Percentiles rank a stretch among this genome's conserved stretches.
phyloP scores from a whole-genome alignment of 179 eudicot species.

The Silene noctiflora region DNA sequence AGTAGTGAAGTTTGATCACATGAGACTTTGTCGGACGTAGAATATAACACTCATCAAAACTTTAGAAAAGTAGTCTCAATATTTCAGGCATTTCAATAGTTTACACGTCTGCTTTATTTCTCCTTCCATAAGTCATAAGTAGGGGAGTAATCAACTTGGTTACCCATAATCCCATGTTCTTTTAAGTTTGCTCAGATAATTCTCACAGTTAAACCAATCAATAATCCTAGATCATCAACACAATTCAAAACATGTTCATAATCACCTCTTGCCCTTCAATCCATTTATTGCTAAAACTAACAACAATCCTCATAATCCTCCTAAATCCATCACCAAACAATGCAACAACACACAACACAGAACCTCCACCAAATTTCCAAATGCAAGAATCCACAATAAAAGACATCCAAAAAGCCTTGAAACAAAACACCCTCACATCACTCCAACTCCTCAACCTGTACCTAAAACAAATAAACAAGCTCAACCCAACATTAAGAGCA shows the following conservation, averaged over 20 bases:
- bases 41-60: no score
- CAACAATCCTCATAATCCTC: neutral
- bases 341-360: no score
- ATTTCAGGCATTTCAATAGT: no score
- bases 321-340: neutral
- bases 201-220: neutral
- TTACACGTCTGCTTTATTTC: no score
- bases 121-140: no score
- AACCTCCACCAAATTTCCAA: constrained; percentile 19
- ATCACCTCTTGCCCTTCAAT: neutral
- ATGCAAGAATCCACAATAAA: constrained; percentile 45
- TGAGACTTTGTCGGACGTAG: no score
- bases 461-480: constrained; percentile 37
- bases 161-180: no score
- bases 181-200: no score
- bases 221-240: neutral
- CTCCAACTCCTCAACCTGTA: constrained; percentile 45
- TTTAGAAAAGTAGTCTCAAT: no score
- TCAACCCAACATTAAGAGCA: constrained; percentile 42
- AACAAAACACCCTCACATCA: constrained; percentile 40
- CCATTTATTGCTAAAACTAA: neutral
- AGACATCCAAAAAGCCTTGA: constrained; percentile 41
- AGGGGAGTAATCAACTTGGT: no score
- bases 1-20: no score
- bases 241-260: constrained; percentile 1